Base-by-base conservation (phyloP, 768 basidiomycete species). In the Rubroboletus satanas region DNA sequence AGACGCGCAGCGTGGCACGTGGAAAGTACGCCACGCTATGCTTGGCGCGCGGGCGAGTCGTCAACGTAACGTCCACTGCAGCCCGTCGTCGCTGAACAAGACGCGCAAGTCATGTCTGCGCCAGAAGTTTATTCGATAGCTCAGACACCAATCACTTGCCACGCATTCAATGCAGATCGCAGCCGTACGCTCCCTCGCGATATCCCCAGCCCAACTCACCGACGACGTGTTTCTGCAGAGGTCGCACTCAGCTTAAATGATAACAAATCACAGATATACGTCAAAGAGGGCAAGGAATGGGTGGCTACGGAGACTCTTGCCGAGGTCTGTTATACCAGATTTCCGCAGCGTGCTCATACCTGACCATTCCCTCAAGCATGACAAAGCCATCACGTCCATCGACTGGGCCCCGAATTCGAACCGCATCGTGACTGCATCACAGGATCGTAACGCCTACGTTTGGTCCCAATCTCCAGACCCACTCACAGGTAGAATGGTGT, bases 341-440 rank as follows among this genome's bases (percentile, higher is more conserved):
- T 33, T 39, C 49, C 9, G n/a, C n/a, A 39, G 36, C 33, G 43
- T 38, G 46, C 21, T 14, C 8, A 35, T 5, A 0, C 23, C 52
- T 49, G 47, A 57, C 44, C 35, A 14, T 43, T n/a, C 9, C 36
- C 31, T 26, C 14, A 68, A 98, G 94, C 97, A 99, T 75, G 97
- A 99, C 77, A 98, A 98, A 74, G 75, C 87, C 55, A 89, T 99
- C 74, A 98, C 96, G 3, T 94, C 93, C 52, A 97, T 99, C 71
- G 95, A 98, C 71, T 99, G 97, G 97, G 97, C 95, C 12, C 94
- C 95, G 17, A 83, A 83, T 62, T 93, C 97, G 45, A 98, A 98
- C 74, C 88, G 92, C 43, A 96, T 99, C 74, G 96, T 99, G 26
- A 98, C 97, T 12, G 92, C 93, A 63, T 96, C 95, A n/a, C 96